Percentiles rank a stretch among this genome's conserved stretches.
Conservation (phyloP, 2,329 filamentous ascomycete genomes). For the Colletotrichum sp. region DNA sequence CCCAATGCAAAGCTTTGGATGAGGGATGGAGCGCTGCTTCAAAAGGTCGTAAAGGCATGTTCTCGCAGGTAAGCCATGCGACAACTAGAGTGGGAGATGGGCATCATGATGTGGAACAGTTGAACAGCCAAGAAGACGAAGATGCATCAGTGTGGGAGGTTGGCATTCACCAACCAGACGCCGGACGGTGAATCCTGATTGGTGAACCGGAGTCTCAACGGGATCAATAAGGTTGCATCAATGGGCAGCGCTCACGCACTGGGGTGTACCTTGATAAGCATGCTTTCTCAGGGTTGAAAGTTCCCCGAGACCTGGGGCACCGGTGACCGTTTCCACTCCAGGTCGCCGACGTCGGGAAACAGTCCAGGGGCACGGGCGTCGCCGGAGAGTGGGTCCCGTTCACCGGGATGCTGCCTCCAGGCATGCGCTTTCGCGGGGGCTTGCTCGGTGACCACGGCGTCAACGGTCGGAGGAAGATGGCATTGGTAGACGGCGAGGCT, state of each 20-base stretch:
- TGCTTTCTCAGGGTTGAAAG: neutral
- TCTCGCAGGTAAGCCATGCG: neutral
- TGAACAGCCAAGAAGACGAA: neutral
- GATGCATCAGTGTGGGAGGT: neutral
- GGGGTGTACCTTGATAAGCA: neutral
- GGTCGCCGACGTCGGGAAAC: constrained; percentile 13
- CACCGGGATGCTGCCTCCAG: neutral
- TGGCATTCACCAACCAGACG: neutral
- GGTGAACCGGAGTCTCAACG: neutral
- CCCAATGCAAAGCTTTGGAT: neutral
- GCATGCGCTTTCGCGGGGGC: neutral
- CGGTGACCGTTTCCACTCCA: neutral
- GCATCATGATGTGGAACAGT: neutral
- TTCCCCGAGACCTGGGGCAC: neutral
- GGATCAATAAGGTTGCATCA: constrained; percentile 8
- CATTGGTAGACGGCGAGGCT: neutral
- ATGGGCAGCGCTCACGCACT: neutral
- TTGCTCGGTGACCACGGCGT: neutral
- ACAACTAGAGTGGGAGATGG: neutral
- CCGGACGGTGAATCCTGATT: neutral
- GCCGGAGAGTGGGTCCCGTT: neutral
- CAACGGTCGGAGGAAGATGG: neutral
- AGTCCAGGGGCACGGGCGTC: constrained; percentile 9
- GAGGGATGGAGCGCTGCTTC: neutral
- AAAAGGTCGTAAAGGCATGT: neutral